A percentile compares a stretch with the other conserved stretches of the same genome.
Evolutionary conservation across 352 stramenopile species (phyloP).

Genomic region (Peronosclerospora sorghi): DNA sequence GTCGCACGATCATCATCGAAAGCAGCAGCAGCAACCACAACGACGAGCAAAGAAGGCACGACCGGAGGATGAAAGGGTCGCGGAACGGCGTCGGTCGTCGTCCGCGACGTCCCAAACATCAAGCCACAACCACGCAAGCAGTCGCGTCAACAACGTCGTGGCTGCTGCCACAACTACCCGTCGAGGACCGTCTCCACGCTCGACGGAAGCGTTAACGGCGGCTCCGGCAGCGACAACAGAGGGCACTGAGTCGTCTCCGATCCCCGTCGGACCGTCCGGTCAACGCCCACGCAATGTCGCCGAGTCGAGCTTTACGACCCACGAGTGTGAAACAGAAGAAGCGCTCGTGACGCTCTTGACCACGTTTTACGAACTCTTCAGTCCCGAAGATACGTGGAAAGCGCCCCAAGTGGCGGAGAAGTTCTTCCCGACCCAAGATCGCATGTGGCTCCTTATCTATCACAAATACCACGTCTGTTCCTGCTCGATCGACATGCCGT

Average conservation of each 20-base stretch:
- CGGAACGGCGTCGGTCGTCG: slow-evolving; percentile 20
- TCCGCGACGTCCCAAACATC: slow-evolving; percentile 31
- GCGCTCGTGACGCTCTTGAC: slow-evolving; percentile 48
- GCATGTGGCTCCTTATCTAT: slow-evolving; percentile 74
- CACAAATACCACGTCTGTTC: slow-evolving; percentile 82
- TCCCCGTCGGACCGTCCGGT: slow-evolving; percentile 19
- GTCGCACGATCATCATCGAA: slow-evolving; percentile 30
- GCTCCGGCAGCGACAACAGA: slow-evolving; percentile 6
- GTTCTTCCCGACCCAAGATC: slow-evolving; percentile 67
- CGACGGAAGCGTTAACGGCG: slow-evolving; percentile 2
- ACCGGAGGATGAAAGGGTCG: slow-evolving; percentile 1
- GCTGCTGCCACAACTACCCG: slow-evolving; percentile 15
- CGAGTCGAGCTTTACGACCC: slow-evolving; percentile 64
- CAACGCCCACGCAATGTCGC: slow-evolving; percentile 50
- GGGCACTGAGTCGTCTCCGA: slow-evolving; percentile 18
- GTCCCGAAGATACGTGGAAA: slow-evolving; percentile 73
- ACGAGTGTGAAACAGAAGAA: slow-evolving; percentile 72
- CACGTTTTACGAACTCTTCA: slow-evolving; percentile 71
- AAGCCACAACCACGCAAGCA: slow-evolving; percentile 15
- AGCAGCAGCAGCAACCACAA: slow-evolving; percentile 12
- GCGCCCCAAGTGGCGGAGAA: slow-evolving; percentile 67
- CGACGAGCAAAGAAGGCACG: slow-evolving; percentile 12
- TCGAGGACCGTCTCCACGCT: slow-evolving; percentile 4
- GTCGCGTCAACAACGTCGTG: slow-evolving; percentile 11
- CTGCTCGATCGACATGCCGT: slow-evolving; percentile 70